Base-by-base conservation (phyloP, 2,329 filamentous ascomycete species). In the Sclerotinia minor region DNA sequence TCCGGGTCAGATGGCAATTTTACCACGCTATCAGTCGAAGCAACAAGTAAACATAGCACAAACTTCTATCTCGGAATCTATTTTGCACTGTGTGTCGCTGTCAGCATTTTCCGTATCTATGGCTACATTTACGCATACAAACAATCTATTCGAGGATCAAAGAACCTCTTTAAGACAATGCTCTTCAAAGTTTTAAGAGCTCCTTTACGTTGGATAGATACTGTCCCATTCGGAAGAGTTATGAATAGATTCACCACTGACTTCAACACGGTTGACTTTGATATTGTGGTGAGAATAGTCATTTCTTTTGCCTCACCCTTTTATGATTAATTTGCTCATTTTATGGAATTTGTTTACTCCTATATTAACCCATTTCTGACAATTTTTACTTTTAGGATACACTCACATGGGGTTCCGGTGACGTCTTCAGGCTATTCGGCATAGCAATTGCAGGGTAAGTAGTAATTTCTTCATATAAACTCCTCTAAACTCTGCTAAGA, bases 211-310 rank as follows among this genome's bases (percentile, higher is more conserved):
- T 93, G 90, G 89, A 82, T 93, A 26, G 91, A 94, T 74, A 92
- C 89, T 0, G 87, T 92, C 0, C 91, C 91, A 0, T 82, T 92
- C 1, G 91, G 91, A 5, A 85, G 90, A 53, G 85, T 93, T 44
- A 81, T 93, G 38, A 93, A 93, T 78, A 84, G 91, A 3, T 91
- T 92, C 76, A 91, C 89, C 0, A 82, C 87, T 3, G 91, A 94
- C 77, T 92, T 93, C 77, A 53, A 52, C 49, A 52, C 61, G 2
- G 45, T 67, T 21, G 68, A 69, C 41, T 49, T 58, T 29, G 54
- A 69, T 32, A 45, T 69, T 29, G 58, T 47, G 53, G 63, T 65
- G 19, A 58, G 63, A 15, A 61, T 61, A 17, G 2, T 21, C 5
- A 32, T 45, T 29, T 59, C 3, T 8, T 8, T 24, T 11, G 5